phyloP scores from a whole-genome alignment of 1,284 basidiomycete genomes.

The Ustilago tritici region DNA sequence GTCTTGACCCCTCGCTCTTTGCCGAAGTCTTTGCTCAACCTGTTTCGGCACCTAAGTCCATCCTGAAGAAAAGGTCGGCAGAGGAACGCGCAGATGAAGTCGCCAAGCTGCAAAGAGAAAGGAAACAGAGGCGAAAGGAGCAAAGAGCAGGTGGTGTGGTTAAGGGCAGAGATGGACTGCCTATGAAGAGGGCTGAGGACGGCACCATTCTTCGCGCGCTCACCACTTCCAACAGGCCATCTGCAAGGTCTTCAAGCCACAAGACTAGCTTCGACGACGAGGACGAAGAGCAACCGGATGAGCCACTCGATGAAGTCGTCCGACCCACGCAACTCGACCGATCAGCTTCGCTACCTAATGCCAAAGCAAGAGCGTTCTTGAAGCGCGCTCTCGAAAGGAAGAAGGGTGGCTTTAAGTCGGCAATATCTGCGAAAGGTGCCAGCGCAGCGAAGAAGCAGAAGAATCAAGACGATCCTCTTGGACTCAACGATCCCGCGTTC shows the following conservation, averaged over 20 bases:
- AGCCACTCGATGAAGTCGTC: slow-evolving; percentile 37
- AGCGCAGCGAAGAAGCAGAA: slow-evolving; percentile 26
- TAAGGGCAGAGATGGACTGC: slow-evolving; percentile 57
- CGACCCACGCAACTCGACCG: slow-evolving; percentile 46
- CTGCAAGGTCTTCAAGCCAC: slow-evolving; percentile 8
- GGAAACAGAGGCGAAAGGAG: slow-evolving; percentile 28
- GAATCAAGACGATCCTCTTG: slow-evolving; percentile 60
- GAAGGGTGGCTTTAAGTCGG: slow-evolving; percentile 1
- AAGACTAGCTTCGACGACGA: slow-evolving; percentile 49
- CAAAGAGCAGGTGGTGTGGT: slow-evolving; percentile 43
- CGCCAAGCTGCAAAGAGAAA: slow-evolving; percentile 21
- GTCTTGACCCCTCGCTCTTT: slow-evolving; percentile 62
- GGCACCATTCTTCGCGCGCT: slow-evolving; percentile 55
- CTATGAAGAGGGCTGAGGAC: slow-evolving; percentile 51
- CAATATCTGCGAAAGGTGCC: slow-evolving; percentile 11
- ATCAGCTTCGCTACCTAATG: slow-evolving; percentile 45
- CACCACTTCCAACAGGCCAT: slow-evolving; percentile 10
- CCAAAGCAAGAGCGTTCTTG: slow-evolving; percentile 52
- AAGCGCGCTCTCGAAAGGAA: slow-evolving; percentile 45
- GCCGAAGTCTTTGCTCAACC: slow-evolving; percentile 51
- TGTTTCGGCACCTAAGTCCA: slow-evolving; percentile 40
- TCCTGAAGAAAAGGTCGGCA: slow-evolving; percentile 47
- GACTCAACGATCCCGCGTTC: slow-evolving; percentile 64
- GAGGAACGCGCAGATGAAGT: slow-evolving; percentile 37
- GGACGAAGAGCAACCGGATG: slow-evolving; percentile 25